These are phyloP conservation scores for Yamadazyma oceani DNA, from an alignment of 1,139 yeast species.

Conservation along the genomic window DNA sequence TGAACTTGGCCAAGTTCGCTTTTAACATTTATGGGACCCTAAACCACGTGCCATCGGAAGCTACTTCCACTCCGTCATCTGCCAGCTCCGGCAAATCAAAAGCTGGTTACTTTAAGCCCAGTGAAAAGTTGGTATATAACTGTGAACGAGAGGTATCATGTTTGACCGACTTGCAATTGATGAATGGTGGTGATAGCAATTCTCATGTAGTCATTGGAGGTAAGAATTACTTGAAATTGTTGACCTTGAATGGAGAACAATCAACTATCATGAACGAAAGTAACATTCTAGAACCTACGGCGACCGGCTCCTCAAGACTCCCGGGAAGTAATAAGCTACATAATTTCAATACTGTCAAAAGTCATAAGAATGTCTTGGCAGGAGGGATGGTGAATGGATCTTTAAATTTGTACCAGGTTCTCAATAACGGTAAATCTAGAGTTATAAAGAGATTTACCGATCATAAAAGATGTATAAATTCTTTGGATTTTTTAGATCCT, in stretches of 20 bases:
- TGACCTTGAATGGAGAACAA: slow-evolving; percentile 45
- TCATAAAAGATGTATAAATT: slow-evolving; percentile 79
- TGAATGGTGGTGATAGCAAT: slow-evolving; percentile 15
- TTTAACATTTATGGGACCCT: slow-evolving; percentile 35
- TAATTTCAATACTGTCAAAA: slow-evolving; percentile 43
- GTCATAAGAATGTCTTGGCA: slow-evolving; percentile 36
- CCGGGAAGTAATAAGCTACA: slow-evolving; percentile 36
- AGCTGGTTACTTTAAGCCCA: slow-evolving; percentile 7
- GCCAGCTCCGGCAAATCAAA: slow-evolving; percentile 18
- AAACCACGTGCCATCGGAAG: slow-evolving; percentile 9
- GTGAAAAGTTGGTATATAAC: slow-evolving; percentile 21
- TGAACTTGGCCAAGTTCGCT: slow-evolving; percentile 34
- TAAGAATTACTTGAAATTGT: slow-evolving; percentile 52
- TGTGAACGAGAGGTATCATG: slow-evolving; percentile 32
- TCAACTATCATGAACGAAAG: slow-evolving; percentile 37
- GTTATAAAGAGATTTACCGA: slow-evolving; percentile 54
- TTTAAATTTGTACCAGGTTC: slow-evolving; percentile 33
- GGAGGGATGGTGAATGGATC: slow-evolving; percentile 45
- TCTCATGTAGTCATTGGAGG: slow-evolving; percentile 60
- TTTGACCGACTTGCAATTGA: slow-evolving; percentile 26
- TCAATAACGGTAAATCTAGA: slow-evolving; percentile 38
- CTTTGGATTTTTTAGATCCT: slow-evolving; percentile 58
- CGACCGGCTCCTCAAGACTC: slow-evolving; percentile 39
- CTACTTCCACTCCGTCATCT: slow-evolving; percentile 20
- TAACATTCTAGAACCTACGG: slow-evolving; percentile 44